These are phyloP conservation scores for Plasmodium ovale DNA, from an alignment of 169 alveolate species.

Conservation along the genomic window DNA sequence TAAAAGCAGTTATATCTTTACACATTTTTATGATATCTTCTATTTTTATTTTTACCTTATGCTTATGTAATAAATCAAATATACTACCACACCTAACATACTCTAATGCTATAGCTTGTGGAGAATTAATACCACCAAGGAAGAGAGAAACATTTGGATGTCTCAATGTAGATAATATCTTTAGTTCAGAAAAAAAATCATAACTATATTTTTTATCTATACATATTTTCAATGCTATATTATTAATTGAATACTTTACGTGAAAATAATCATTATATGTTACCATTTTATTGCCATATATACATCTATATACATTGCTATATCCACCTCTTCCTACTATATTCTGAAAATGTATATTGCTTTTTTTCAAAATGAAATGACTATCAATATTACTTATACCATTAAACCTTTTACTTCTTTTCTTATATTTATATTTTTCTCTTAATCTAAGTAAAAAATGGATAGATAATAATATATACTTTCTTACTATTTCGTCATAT, in stretches of 20 bases:
- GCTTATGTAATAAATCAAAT: conserved; percentile 80
- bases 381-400: conserved; percentile 2
- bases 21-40: conserved; percentile 82
- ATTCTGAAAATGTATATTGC: conserved; percentile 26
- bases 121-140: conserved; percentile 85
- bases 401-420: conserved; percentile 31
- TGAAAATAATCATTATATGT: conserved; percentile 9
- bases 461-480: conserved; percentile 68
- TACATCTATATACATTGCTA: conserved; percentile 86
- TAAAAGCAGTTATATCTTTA: conserved; percentile 86
- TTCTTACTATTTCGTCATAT: conserved; percentile 51
- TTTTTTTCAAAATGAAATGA: conserved; percentile 15
- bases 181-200: conserved; percentile 86
- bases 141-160: conserved; percentile 89
- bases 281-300: conserved; percentile 44
- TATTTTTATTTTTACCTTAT: conserved; percentile 76
- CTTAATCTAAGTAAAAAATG: conserved; percentile 77
- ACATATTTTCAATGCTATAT: conserved; percentile 64
- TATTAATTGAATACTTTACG: conserved; percentile 16
- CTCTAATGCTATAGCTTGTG: conserved; percentile 82
- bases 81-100: conserved; percentile 85
- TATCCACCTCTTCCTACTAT: conserved; percentile 90
- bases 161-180: conserved; percentile 84
- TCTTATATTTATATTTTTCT: conserved; percentile 75
- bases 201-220: conserved; percentile 42